Evolutionary conservation across 129 eudicot species (phyloP).

Genomic region (Ambrosia artemisiifolia): DNA sequence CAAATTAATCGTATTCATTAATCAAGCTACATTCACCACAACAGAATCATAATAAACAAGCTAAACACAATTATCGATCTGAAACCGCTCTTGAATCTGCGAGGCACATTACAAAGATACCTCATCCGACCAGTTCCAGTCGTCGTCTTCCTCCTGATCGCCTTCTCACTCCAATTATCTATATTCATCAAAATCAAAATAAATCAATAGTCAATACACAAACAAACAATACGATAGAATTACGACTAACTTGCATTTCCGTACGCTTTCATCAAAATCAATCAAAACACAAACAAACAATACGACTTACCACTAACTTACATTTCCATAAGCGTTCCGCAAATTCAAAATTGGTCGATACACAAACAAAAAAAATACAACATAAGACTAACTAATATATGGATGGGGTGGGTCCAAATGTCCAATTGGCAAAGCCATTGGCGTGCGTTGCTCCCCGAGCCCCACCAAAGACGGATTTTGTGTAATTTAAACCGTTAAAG

Average conservation of each 20-base stretch:
- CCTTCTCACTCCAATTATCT: conserved; percentile 57
- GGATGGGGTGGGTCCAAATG: too few species aligned
- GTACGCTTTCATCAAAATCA: too few species aligned
- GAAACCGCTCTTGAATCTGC: too few species aligned
- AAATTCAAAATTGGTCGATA: background rate
- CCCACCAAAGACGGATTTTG: too few species aligned
- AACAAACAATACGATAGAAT: background rate
- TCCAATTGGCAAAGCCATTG: too few species aligned
- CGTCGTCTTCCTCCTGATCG: conserved; percentile 58
- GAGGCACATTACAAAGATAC: conserved; percentile 21
- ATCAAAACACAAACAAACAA: background rate
- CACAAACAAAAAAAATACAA: background rate
- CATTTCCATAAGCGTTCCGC: too few species aligned
- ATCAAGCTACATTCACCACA: background rate
- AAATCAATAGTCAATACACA: conserved; percentile 4
- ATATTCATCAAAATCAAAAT: background rate
- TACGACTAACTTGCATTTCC: background rate
- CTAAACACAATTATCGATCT: background rate
- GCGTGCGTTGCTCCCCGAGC: too few species aligned
- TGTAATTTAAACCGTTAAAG: background rate
- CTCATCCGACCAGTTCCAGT: conserved; percentile 66
- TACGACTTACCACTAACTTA: background rate
- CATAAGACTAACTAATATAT: too few species aligned
- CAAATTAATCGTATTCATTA: background rate
- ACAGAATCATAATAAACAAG: background rate